Evolutionary conservation across 2,329 filamentous ascomycete genomes (phyloP).

Genomic region (Colletotrichum coccodes): DNA sequence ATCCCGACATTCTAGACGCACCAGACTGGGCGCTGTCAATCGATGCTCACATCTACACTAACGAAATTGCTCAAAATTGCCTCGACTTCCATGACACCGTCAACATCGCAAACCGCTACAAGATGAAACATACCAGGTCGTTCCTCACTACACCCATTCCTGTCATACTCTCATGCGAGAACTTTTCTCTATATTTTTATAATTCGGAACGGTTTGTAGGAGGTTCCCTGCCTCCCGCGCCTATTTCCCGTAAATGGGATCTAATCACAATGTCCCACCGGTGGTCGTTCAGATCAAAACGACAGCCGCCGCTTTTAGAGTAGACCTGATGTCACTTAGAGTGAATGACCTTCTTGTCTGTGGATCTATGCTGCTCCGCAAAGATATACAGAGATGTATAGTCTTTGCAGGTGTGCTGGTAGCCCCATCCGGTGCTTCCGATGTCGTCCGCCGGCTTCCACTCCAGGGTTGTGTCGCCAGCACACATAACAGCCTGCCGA

Average conservation of each 20-base stretch:
- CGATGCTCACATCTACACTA: background rate
- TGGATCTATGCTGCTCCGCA: slow-evolving; percentile 27
- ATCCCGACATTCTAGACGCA: background rate
- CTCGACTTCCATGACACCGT: background rate
- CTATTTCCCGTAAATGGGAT: too few relatives aligned
- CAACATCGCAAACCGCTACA: background rate
- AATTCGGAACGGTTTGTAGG: too few relatives aligned
- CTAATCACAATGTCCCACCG: too few relatives aligned
- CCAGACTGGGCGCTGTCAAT: too few relatives aligned
- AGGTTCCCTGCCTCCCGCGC: too few relatives aligned
- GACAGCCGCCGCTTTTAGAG: too few relatives aligned
- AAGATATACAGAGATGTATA: slow-evolving; percentile 39
- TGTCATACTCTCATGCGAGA: too few relatives aligned
- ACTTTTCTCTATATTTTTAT: too few relatives aligned
- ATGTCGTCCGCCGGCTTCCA: slow-evolving; percentile 38
- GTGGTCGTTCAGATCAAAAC: too few relatives aligned
- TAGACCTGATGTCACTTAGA: too few relatives aligned
- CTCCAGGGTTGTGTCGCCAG: slow-evolving; percentile 55
- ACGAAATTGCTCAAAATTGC: background rate
- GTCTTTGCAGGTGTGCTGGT: slow-evolving; percentile 38
- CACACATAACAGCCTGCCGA: slow-evolving; percentile 56
- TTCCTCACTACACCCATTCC: background rate
- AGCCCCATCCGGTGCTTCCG: slow-evolving; percentile 31
- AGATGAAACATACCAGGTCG: background rate
- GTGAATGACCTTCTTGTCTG: background rate